phyloP scores from a whole-genome alignment of 345 rosid species.

The Linum tenue region DNA sequence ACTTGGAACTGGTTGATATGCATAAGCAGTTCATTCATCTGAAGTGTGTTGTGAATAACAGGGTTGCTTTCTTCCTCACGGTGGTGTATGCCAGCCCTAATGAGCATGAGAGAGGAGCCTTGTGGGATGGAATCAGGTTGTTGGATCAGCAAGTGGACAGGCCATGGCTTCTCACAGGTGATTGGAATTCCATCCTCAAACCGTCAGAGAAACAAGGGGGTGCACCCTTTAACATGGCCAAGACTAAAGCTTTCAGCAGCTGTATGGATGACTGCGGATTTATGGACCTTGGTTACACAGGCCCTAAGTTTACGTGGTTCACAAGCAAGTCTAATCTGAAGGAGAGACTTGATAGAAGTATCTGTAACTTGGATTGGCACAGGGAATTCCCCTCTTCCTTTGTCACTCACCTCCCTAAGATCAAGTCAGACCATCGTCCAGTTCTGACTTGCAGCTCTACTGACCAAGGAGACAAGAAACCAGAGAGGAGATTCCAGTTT shows the following conservation, averaged over 20 bases:
- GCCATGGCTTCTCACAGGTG: too few relatives aligned
- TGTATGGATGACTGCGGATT: not conserved
- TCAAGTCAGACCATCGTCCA: not conserved
- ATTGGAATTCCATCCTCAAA: too few relatives aligned
- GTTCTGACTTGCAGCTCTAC: not conserved
- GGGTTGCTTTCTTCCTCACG: not conserved
- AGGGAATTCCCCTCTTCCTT: not conserved
- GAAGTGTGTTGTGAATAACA: not conserved
- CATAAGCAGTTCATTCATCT: too few relatives aligned
- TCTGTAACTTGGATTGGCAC: not conserved
- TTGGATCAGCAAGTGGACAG: too few relatives aligned
- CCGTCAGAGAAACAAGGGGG: not conserved
- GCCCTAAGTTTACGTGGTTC: not conserved
- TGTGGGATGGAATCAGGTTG: not conserved
- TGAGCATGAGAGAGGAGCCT: not conserved
- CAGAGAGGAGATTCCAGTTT: not conserved
- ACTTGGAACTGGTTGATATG: not conserved
- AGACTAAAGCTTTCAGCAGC: not conserved
- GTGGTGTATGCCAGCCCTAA: not conserved
- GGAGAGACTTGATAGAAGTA: not conserved
- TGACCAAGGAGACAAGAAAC: not conserved
- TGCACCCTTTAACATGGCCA: not conserved
- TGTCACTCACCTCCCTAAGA: not conserved
- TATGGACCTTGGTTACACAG: not conserved
- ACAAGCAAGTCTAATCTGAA: too few relatives aligned